These are phyloP conservation scores for Ganoderma meredithae DNA, from an alignment of 1,284 basidiomycete species.

Conservation along the genomic window DNA sequence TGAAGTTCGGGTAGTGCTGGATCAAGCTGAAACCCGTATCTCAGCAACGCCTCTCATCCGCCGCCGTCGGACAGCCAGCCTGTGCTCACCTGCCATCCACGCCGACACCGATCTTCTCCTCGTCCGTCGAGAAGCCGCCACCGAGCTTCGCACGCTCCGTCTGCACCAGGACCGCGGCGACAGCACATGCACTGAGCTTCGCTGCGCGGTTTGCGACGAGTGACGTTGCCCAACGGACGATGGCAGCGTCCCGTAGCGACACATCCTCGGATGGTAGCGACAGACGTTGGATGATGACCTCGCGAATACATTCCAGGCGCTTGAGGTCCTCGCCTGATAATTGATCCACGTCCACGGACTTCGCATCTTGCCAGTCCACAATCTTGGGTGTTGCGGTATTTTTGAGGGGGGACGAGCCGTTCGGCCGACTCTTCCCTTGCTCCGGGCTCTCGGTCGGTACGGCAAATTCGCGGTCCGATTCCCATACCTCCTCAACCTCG, in stretches of 20 bases:
- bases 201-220: constrained; percentile 88
- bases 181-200: constrained; percentile 83
- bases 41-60: constrained; percentile 13
- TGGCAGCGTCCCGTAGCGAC: constrained; percentile 74
- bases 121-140: constrained; percentile 49
- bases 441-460: constrained; percentile 17
- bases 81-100: constrained; percentile 83
- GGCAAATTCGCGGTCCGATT: constrained; percentile 45
- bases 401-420: constrained; percentile 8
- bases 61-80: background rate
- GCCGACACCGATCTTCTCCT: constrained; percentile 75
- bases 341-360: constrained; percentile 40
- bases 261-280: constrained; percentile 61
- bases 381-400: constrained; percentile 23
- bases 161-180: constrained; percentile 88
- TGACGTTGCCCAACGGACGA: constrained; percentile 82
- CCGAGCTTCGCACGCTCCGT: constrained; percentile 67
- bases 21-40: constrained; percentile 67
- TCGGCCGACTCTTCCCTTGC: constrained; percentile 11
- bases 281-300: constrained; percentile 70
- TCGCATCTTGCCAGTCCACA: constrained; percentile 32
- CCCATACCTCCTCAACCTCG: constrained; percentile 81
- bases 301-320: constrained; percentile 58
- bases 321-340: constrained; percentile 35
- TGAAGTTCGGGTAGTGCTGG: constrained; percentile 90